Base-by-base conservation (phyloP, 2,329 filamentous ascomycete species). In the Talaromyces funiculosus region DNA sequence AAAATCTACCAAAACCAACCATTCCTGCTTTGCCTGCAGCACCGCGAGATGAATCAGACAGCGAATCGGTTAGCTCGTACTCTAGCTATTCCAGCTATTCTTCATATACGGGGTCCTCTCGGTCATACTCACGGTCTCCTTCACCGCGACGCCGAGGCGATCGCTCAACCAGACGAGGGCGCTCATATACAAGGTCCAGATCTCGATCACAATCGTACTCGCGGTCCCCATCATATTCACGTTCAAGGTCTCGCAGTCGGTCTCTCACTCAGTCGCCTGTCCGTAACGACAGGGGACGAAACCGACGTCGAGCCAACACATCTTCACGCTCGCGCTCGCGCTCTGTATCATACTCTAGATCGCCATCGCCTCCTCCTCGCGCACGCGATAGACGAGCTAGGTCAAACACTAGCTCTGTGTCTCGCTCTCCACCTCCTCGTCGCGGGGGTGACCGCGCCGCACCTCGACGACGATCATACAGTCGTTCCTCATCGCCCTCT, bases 1-100 rank as follows among this genome's bases (percentile, higher is more conserved):
- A 92, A 73, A 96, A 92, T 70, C 85, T 95, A 75, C 92, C 92
- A 12, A 94, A 95, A 72, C 92, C 92, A 2, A 83, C 89, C 1
- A 78, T 90, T 24, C 89, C 90, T 5, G 86, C 90, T 1, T 78
- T 90, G 1, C 81, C 85, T 22, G 79, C 80, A 1, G 78, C 75
- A 8, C 79, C 80, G 7, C 53, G 53, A 35, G 75, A 77, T 31
- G 59, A 61, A 9, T 87, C 86, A 0, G 86, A 88, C 63, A 86
- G 86, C 0, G 88, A 90, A 49, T 90, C 80, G 6, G 79, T 78
- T 59, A 82, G 80, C 64, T 81, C 87, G 0, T 85, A 86, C 9
- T 91, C 88, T 8, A 91, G 88, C 75, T 93, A 92, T 71, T 91
- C 87, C 0, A 91, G 89, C 20, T 90, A 90, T 70, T 73, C 73